Evolutionary conservation across 441 rosid species (phyloP).

Genomic region (Theobroma grandiflorum): DNA sequence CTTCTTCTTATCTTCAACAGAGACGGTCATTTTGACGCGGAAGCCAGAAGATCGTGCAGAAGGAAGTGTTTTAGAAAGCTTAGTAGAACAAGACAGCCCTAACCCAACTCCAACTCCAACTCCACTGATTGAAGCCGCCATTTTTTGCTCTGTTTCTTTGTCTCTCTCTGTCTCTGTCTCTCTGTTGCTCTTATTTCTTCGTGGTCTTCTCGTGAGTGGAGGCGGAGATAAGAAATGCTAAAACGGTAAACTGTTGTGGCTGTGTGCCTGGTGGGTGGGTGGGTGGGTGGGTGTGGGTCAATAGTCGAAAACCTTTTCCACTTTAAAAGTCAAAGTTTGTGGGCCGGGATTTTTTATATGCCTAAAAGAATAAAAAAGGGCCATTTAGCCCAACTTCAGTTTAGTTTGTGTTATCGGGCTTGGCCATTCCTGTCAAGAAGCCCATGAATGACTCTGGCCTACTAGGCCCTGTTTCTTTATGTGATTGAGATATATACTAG

Average conservation of each 20-base stretch:
- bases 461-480: not conserved
- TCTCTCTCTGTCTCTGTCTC: not conserved
- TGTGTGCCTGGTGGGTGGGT: not conserved
- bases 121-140: conserved; percentile 72
- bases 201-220: not conserved
- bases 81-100: conserved; percentile 59
- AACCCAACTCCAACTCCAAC: conserved; percentile 58
- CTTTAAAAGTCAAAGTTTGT: not conserved
- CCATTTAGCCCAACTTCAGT: not conserved
- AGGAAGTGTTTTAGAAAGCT: conserved; percentile 37
- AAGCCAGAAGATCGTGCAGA: conserved; percentile 48
- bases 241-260: not conserved
- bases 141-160: conserved; percentile 28
- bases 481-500: no score
- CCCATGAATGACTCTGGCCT: not conserved
- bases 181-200: not conserved
- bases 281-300: not conserved
- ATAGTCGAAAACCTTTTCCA: not conserved
- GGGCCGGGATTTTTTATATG: not conserved
- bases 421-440: not conserved
- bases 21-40: conserved; percentile 72
- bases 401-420: not conserved
- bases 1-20: conserved; percentile 81
- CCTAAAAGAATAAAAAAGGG: not conserved
- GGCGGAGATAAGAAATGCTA: conserved; percentile 33